Evolutionary conservation across 2,329 filamentous ascomycete genomes (phyloP), one percentile per base, ranked within the genome.

Genomic region (Sporothrix curviconia): DNA sequence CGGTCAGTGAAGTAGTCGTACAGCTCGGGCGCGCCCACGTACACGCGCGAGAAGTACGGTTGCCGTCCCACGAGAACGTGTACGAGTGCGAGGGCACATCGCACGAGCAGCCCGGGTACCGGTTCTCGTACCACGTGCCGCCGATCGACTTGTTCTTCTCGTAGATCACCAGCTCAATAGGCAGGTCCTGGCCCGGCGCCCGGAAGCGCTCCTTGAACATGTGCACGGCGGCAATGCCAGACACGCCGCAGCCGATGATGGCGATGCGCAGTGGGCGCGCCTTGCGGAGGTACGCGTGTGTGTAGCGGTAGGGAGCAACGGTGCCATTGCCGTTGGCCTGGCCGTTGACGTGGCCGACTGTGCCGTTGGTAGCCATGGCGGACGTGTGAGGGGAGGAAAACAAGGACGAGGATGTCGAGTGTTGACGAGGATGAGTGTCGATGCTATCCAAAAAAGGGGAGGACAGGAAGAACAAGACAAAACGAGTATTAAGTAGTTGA

Each of bases 71-170:
- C 3, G 79, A 78, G 64, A 82, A 84, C 63, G 82, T 81, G 64
- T 85, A 85, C 65, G 80, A 82, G 67, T 84, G 81, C 63, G 74
- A 77, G 11, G 78, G 79, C 30, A 82, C 73, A 64, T 82, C 81
- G 65, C 79, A 82, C 55, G 71, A 71, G 61, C 78, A 81, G 9
- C 80, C 80, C 0, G 81, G 80, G 60, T 84, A 84, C 17, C 74
- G 71, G 64, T 83, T 83, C 65, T 83, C 80, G 60, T 75, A 75
- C 80, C 81, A 84, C 0, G 81, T 84, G 3, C 81, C 81, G 12
- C 79, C 79, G 11, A 82, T 70, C 9, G 76, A 73, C 11, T 68
- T 66, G 60, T 82, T 82, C 69, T 82, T 82, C 62, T 82, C 80
- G 64, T 81, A 82, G 40, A 81, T 67, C 12, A 37, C 30, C 12